Evolutionary conservation across 768 basidiomycete genomes (phyloP).

Genomic region (Suillus sp.): DNA sequence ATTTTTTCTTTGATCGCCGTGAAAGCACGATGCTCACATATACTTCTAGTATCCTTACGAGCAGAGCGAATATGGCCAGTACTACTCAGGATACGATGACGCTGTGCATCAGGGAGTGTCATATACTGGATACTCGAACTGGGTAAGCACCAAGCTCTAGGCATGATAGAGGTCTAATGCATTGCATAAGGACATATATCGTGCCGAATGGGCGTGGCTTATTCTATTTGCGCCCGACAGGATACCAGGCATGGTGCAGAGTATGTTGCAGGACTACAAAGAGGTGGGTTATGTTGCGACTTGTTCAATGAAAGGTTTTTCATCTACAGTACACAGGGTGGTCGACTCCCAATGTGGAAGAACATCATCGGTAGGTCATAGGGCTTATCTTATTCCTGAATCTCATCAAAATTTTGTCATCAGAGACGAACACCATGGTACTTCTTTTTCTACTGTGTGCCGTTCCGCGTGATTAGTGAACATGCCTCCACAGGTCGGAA

Average conservation of each 20-base stretch:
- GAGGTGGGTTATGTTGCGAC: conserved; percentile 43
- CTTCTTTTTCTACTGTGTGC: background rate
- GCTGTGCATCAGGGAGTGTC: conserved; percentile 63
- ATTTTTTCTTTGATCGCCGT: background rate
- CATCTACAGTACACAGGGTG: conserved; percentile 43
- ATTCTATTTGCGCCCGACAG: conserved; percentile 77
- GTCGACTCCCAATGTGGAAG: conserved; percentile 92
- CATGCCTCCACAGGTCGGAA: conserved; percentile 55
- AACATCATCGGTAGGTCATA: conserved; percentile 62
- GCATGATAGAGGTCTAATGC: background rate
- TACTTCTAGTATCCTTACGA: conserved; percentile 71
- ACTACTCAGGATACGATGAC: conserved; percentile 81
- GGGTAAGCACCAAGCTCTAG: conserved; percentile 46
- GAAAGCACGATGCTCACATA: conserved; percentile 6
- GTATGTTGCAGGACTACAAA: conserved; percentile 79
- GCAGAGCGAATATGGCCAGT: conserved; percentile 61
- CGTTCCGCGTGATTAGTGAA: background rate
- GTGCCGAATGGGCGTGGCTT: conserved; percentile 79
- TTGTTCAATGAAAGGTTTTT: conserved; percentile 8
- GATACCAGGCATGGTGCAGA: conserved; percentile 72
- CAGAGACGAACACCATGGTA: conserved; percentile 85
- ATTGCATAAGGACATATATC: conserved; percentile 66
- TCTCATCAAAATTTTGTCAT: background rate
- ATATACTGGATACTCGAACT: conserved; percentile 81
- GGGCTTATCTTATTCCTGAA: conserved; percentile 5